Base-by-base conservation (phyloP, 2,329 filamentous ascomycete genomes). In the Monilinia laxa region DNA sequence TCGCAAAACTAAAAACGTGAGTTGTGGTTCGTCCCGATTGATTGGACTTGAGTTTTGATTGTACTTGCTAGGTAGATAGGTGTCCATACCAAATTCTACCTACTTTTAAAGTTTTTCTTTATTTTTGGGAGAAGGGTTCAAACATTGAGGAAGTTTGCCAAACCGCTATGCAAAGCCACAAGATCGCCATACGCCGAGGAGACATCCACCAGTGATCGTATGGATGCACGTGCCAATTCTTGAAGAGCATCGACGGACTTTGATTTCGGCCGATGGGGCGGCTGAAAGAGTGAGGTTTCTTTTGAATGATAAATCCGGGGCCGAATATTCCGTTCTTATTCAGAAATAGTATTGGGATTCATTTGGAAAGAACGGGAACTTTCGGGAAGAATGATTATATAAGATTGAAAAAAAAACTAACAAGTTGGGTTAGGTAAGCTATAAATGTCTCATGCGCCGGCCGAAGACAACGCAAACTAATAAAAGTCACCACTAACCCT, bases 111-210 rank as follows among this genome's bases (percentile, higher is more conserved):
- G 20, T 51, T 51, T 47, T 49, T 42, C 14, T 14, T 23, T 23
- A 23, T 35, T 16, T 28, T 28, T 28, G 3, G 28, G 28, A 28
- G 28, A 4, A 4, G 57, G 28, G 47, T 1, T n/a, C 20, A n/a
- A 11, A n/a, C 47, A n/a, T 14, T 49, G 42, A 18, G 11, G 25
- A 47, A 4, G 18, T 23, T 38, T 45, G 28, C 45, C 57, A 59
- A 35, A 51, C 45, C 28, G n/a, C n/a, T 18, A 38, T 25, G 25
- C n/a, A 38, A 51, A 23, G 57, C 57, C 57, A 60, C 45, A 28
- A 38, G 57, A 35, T 60, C 20, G 20, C 45, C 58, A 51, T 51
- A 45, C 28, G 28, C 58, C 28, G 11, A 25, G 58, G 3, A 25
- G n/a, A 47, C 28, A 60, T 60, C 28, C 51, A n/a, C n/a, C n/a